phyloP scores from a whole-genome alignment of 2,329 filamentous ascomycete genomes.

The Sphaceloma murrayae region DNA sequence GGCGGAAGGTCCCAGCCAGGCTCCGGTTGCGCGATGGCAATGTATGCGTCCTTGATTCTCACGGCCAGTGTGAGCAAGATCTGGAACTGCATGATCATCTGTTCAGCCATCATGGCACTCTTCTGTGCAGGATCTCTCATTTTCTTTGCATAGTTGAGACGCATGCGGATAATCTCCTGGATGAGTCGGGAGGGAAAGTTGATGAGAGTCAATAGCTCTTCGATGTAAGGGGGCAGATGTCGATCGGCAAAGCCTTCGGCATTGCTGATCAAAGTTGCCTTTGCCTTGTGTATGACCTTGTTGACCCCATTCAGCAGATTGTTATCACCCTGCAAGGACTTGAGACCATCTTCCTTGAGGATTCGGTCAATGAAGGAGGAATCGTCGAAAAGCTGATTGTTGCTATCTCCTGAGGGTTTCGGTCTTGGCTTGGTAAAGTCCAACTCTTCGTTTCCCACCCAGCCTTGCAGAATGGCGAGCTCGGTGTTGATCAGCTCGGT shows the following conservation, averaged over 20 bases:
- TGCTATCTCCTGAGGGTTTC: slow-evolving; percentile 49
- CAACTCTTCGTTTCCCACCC: slow-evolving; percentile 93
- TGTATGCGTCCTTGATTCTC: slow-evolving; percentile 82
- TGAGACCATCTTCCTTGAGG: slow-evolving; percentile 89
- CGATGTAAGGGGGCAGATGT: slow-evolving; percentile 90
- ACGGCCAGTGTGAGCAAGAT: slow-evolving; percentile 86
- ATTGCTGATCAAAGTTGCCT: slow-evolving; percentile 80
- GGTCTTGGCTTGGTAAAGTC: slow-evolving; percentile 74
- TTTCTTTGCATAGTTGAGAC: slow-evolving; percentile 81
- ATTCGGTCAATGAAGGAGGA: slow-evolving; percentile 89
- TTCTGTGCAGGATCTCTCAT: slow-evolving; percentile 93
- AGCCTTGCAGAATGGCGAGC: slow-evolving; percentile 79
- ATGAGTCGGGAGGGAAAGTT: slow-evolving; percentile 95
- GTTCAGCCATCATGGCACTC: slow-evolving; percentile 87
- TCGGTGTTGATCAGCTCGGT: slow-evolving; percentile 94
- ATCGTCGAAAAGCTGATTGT: slow-evolving; percentile 73
- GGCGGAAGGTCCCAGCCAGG: slow-evolving; percentile 91
- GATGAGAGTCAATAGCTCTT: slow-evolving; percentile 89
- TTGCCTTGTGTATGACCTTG: slow-evolving; percentile 84
- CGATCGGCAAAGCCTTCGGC: slow-evolving; percentile 75
- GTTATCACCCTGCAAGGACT: slow-evolving; percentile 73
- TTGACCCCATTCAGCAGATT: slow-evolving; percentile 81
- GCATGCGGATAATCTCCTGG: slow-evolving; percentile 89
- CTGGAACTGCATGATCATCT: slow-evolving; percentile 96
- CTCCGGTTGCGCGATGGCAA: slow-evolving; percentile 72